Percentiles rank a stretch among this genome's conserved stretches.
These are phyloP conservation scores for Pleurozium schreberi DNA, from an alignment of 225 moss, liverwort and hornwort genomes.

Conservation along the genomic window DNA sequence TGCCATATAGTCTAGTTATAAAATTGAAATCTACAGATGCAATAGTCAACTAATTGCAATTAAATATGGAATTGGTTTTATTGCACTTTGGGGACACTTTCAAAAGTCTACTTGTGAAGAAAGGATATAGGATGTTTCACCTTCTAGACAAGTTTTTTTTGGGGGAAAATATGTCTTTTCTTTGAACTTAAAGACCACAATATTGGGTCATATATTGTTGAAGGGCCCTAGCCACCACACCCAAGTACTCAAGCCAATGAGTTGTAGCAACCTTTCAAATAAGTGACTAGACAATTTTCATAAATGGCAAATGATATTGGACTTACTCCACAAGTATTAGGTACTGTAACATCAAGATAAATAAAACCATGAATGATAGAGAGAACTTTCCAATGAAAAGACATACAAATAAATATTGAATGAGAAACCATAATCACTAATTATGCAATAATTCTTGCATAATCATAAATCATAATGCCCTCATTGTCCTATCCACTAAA, in stretches of 20 bases:
- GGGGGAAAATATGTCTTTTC: background rate
- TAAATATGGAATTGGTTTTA: background rate
- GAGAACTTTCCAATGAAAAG: background rate
- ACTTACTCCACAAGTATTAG: background rate
- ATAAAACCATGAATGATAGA: background rate
- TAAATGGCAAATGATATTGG: fast-evolving
- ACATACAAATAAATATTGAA: fast-evolving
- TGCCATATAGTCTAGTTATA: fast-evolving
- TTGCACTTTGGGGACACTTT: fast-evolving
- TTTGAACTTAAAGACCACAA: background rate
- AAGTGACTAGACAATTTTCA: background rate
- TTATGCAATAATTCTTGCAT: background rate
- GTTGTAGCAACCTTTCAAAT: background rate
- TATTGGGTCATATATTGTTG: background rate
- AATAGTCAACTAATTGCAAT: background rate
- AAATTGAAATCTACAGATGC: background rate
- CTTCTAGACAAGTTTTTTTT: background rate
- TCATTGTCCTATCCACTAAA: no score
- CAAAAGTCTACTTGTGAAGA: background rate
- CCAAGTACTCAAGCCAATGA: background rate
- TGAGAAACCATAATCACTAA: fast-evolving
- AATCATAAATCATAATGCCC: no score
- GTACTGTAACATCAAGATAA: background rate
- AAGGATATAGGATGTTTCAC: background rate
- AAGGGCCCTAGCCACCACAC: fast-evolving